phyloP scores from a whole-genome alignment of 192 early-diverging fungal genomes.

The Kickxella alabastrina region DNA sequence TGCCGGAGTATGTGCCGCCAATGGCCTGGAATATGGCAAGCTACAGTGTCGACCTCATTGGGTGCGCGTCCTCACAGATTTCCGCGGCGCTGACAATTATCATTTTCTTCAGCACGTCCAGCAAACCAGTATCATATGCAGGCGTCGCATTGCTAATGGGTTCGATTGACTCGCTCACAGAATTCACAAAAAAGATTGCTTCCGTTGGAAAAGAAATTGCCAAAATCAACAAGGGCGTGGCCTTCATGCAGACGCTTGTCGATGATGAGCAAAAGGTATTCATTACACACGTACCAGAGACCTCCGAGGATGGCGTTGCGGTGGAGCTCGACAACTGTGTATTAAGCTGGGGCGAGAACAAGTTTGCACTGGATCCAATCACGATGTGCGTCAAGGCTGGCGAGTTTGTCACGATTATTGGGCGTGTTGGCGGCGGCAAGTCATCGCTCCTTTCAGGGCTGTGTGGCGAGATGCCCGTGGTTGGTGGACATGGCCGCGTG shows the following conservation, averaged over 20 bases:
- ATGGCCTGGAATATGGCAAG: conserved; percentile 19
- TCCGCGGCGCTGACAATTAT: conserved; percentile 58
- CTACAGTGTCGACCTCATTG: conserved; percentile 16
- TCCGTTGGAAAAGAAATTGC: neutral
- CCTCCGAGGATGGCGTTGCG: neutral
- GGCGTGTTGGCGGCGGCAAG: conserved; percentile 78
- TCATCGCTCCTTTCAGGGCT: conserved; percentile 60
- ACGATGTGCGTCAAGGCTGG: conserved; percentile 58
- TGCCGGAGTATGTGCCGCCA: conserved; percentile 10
- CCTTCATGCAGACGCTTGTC: conserved; percentile 5
- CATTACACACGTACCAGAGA: neutral
- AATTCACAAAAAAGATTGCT: conserved; percentile 1
- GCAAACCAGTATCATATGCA: conserved; percentile 8
- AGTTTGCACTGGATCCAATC: conserved; percentile 57
- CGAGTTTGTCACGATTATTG: conserved; percentile 76
- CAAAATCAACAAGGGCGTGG: neutral
- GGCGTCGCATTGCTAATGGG: conserved; percentile 14
- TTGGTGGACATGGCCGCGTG: conserved; percentile 62
- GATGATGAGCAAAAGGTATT: neutral
- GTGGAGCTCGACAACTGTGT: conserved; percentile 16
- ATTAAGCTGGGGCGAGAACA: conserved; percentile 25
- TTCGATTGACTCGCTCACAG: conserved; percentile 20
- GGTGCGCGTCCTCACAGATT: conserved; percentile 45
- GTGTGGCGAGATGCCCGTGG: conserved; percentile 81
- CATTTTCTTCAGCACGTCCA: conserved; percentile 47